phyloP scores from a whole-genome alignment of 208 protist genomes.

The Leishmania mexicana region DNA sequence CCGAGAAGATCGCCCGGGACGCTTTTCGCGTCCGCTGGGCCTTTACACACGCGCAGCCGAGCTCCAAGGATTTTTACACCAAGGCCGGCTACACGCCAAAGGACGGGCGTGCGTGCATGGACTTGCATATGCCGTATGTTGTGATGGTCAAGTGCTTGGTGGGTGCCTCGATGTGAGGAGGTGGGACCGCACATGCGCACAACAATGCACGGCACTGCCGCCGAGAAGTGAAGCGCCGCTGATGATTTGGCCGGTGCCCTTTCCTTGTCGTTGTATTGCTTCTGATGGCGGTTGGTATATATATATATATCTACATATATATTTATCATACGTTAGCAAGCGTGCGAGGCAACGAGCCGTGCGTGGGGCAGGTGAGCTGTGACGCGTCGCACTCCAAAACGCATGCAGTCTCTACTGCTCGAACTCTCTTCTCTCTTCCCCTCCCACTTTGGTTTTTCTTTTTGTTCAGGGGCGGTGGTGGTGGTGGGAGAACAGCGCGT shows the following conservation, averaged over 20 bases:
- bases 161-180: constrained; percentile 22
- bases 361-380: not conserved
- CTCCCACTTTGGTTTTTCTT: not conserved
- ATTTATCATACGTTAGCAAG: not conserved
- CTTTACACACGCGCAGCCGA: constrained; percentile 35
- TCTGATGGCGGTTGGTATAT: not conserved
- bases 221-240: not conserved
- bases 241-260: not conserved
- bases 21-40: constrained; percentile 41
- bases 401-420: not conserved
- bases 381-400: not conserved
- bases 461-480: not conserved
- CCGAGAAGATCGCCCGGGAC: constrained; percentile 40
- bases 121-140: constrained; percentile 11
- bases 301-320: not conserved
- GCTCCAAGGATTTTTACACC: constrained; percentile 37
- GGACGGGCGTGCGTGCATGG: constrained; percentile 30
- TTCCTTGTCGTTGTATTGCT: not conserved
- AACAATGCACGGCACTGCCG: not conserved
- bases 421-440: not conserved
- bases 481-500: not conserved
- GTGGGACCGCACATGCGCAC: not conserved
- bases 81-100: constrained; percentile 35
- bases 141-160: constrained; percentile 39
- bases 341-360: not conserved